Evolutionary conservation across 1,284 basidiomycete species (phyloP), one percentile per base, ranked within the genome.

Genomic region (Limonomyces culmigenus): DNA sequence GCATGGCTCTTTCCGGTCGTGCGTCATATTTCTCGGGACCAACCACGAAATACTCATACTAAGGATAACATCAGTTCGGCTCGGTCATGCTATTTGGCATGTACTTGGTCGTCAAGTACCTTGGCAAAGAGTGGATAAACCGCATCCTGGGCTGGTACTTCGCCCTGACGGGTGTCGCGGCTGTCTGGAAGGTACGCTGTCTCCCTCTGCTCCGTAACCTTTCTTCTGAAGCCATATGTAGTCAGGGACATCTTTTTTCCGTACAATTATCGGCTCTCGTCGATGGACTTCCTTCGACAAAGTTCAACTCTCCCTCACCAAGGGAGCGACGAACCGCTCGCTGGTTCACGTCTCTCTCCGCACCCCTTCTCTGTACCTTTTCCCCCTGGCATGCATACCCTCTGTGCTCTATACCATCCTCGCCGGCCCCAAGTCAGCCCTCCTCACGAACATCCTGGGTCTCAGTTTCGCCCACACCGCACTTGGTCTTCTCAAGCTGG

Each of bases 401-500:
- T 84, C 85, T 2, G 56, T 68, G 8, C 45, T 81, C 12, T 92
- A 87, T 64, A 67, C 30, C 14, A 40, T 38, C 50, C 47, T 51
- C 25, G 50, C 52, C 39, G 57, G 59, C 11, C 62, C 63, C 36
- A 72, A 69, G 50, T 77, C 84, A 27, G 80, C 75, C 40, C 49
- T 89, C 19, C 57, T 89, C 17, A 83, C 77, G 29, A 81, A 96
- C 54, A 50, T 91, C 21, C 64, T 97, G 6, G 84, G 77, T 0
- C 63, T 96, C 29, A 83, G 85, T 1, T 85, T 96, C 50, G 74
- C 83, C 8, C 75, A 84, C 49, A 84, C 81, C 43, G 80, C 87
- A 1, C 62, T 98, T 37, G 69, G 74, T 17, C 56, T 93, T 40
- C 63, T 97, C 47, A 81, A 80, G 50, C 58, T 98, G 29, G 93